A percentile compares a stretch with the other conserved stretches of the same genome.
These are phyloP conservation scores for Botryotinia narcissicola DNA, from an alignment of 2,329 filamentous ascomycete species.

Conservation along the genomic window DNA sequence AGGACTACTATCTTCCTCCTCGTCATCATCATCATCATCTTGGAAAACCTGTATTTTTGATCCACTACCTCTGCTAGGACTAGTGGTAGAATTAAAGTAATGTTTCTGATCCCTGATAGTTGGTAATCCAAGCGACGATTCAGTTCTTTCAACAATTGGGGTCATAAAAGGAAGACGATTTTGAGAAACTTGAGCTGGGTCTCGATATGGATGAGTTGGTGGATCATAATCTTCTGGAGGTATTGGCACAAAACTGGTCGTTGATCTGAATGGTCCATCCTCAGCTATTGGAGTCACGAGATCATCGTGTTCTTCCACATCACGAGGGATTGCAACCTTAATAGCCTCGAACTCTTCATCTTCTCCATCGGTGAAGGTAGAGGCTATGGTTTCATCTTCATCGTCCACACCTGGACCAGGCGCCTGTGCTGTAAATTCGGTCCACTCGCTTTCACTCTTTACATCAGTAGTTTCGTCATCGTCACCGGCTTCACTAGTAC, in stretches of 20 bases:
- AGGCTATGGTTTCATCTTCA: slow-evolving; percentile 43
- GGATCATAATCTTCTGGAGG: slow-evolving; percentile 85
- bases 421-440: slow-evolving; percentile 75
- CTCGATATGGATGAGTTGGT: slow-evolving; percentile 75
- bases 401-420: slow-evolving; percentile 56
- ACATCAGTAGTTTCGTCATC: slow-evolving; percentile 56
- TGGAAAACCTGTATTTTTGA: slow-evolving; percentile 25
- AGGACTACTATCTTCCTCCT: slow-evolving; percentile 61
- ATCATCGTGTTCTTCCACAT: slow-evolving; percentile 40
- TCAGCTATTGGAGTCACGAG: slow-evolving; percentile 47
- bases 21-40: slow-evolving; percentile 32
- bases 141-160: slow-evolving; percentile 92
- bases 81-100: slow-evolving; percentile 67
- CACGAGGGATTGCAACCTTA: slow-evolving; percentile 38
- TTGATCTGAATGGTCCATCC: slow-evolving; percentile 41
- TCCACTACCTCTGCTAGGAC: slow-evolving; percentile 57
- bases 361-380: slow-evolving; percentile 42
- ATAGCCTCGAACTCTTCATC: slow-evolving; percentile 37
- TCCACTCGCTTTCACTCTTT: slow-evolving; percentile 78
- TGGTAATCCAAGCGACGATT: slow-evolving; percentile 73
- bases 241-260: slow-evolving; percentile 71
- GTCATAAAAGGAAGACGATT: slow-evolving; percentile 98
- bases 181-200: slow-evolving; percentile 76
- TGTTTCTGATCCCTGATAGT: slow-evolving; percentile 56
- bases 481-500: slow-evolving; percentile 59